Conservation (phyloP, 2,329 filamentous ascomycete genomes). For the Meredithiella fracta region DNA sequence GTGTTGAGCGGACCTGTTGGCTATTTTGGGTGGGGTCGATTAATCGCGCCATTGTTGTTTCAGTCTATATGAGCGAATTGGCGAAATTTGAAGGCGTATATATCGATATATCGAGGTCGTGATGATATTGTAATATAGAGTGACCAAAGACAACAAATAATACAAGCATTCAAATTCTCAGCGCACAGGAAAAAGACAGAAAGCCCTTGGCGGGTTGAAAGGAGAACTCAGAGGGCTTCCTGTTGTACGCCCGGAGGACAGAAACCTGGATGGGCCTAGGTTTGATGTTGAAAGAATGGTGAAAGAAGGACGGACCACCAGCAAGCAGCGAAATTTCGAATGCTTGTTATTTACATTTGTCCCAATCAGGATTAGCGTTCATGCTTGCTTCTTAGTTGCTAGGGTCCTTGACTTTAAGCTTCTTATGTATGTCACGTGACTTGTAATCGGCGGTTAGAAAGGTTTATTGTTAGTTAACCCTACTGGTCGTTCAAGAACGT, state of each 20-base stretch:
- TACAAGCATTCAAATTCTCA: background rate
- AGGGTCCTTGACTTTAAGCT: background rate
- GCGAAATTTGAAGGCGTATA: background rate
- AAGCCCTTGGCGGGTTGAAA: background rate
- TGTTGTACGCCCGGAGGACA: background rate
- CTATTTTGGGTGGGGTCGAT: slow-evolving; percentile 53
- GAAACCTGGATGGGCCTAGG: background rate
- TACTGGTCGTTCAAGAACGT: background rate
- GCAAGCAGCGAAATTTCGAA: slow-evolving; percentile 9
- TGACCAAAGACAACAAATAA: background rate
- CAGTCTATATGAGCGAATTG: background rate
- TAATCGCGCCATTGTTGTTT: slow-evolving; percentile 55
- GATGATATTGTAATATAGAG: background rate
- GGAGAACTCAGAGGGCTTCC: background rate
- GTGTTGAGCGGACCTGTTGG: slow-evolving; percentile 8
- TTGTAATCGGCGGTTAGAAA: background rate
- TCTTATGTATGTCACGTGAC: background rate
- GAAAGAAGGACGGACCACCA: slow-evolving; percentile 4
- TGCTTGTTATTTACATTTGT: slow-evolving; percentile 17
- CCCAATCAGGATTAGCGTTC: slow-evolving; percentile 16
- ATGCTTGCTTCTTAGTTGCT: slow-evolving; percentile 6
- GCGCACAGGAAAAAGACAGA: background rate
- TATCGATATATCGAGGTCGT: background rate
- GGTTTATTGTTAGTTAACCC: background rate
- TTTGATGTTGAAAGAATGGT: background rate